Conservation (phyloP, 2,329 filamentous ascomycete species). For the Monilinia fructigena region DNA sequence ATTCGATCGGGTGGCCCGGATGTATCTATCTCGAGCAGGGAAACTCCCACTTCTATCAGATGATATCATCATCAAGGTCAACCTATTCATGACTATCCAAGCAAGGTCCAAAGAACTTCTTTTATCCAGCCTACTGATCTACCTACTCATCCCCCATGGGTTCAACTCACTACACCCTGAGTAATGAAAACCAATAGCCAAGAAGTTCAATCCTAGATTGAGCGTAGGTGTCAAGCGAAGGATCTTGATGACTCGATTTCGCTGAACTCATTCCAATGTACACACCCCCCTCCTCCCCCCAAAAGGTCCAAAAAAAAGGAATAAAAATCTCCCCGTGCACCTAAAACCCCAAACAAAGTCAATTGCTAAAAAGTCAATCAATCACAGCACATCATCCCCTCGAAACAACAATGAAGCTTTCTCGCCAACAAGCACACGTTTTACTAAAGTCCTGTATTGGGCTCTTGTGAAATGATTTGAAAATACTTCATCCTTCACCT, state of each 20-base stretch:
- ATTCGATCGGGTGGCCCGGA: background rate
- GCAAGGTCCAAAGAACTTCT: background rate
- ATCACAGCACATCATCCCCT: no score
- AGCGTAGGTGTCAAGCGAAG: background rate
- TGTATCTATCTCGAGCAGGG: background rate
- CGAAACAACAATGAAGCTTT: no score
- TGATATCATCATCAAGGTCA: background rate
- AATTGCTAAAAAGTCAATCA: no score
- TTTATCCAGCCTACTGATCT: background rate
- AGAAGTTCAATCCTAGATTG: background rate
- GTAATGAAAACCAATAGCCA: background rate
- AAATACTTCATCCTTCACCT: no score
- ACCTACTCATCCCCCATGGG: background rate
- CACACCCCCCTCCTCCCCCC: no score
- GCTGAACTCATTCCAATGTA: background rate
- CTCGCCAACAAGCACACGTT: no score
- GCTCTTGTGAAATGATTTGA: no score
- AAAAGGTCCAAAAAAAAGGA: no score
- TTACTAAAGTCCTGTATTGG: no score
- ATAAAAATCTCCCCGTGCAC: no score
- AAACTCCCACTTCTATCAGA: background rate
- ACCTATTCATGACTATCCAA: background rate
- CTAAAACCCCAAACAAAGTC: no score
- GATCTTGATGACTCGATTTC: background rate
- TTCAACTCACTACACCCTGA: background rate